Conservation (phyloP, 2,329 filamentous ascomycete genomes). For the Falciphora oryzae region DNA sequence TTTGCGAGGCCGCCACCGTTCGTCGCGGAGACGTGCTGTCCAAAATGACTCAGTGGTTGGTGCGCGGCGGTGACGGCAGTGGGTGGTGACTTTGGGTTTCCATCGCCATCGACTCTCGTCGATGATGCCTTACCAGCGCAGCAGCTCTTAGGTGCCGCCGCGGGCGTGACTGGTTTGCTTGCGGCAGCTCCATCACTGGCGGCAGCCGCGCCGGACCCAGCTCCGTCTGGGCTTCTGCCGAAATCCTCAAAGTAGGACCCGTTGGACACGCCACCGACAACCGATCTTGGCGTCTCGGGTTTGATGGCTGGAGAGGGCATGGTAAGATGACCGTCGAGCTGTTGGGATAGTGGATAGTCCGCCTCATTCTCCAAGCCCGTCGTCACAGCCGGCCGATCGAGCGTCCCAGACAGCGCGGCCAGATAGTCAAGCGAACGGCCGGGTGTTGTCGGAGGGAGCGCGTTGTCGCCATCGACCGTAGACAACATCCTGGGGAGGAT, state of each 20-base stretch:
- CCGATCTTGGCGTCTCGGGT: neutral
- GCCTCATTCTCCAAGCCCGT: neutral
- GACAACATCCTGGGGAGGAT: neutral
- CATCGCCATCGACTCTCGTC: constrained; percentile 7
- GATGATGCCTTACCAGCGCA: constrained; percentile 2
- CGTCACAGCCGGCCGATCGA: neutral
- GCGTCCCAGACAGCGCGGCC: neutral
- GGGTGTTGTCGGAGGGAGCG: neutral
- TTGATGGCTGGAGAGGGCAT: constrained; percentile 4
- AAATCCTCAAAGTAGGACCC: constrained; percentile 1
- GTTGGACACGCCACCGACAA: neutral
- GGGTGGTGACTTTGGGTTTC: neutral
- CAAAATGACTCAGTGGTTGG: neutral
- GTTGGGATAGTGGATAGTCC: neutral
- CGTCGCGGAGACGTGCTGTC: neutral
- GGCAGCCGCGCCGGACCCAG: no score
- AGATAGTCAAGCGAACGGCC: constrained; percentile 3
- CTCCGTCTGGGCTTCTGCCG: neutral
- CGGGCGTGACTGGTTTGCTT: neutral
- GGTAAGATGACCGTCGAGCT: neutral
- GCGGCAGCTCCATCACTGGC: neutral
- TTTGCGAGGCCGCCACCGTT: constrained; percentile 1
- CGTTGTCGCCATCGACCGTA: neutral
- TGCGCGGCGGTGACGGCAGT: neutral
- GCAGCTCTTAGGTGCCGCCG: constrained; percentile 5